Base-by-base conservation (phyloP, 176 grass and related monocot genomes). In the Ensete glaucum region DNA sequence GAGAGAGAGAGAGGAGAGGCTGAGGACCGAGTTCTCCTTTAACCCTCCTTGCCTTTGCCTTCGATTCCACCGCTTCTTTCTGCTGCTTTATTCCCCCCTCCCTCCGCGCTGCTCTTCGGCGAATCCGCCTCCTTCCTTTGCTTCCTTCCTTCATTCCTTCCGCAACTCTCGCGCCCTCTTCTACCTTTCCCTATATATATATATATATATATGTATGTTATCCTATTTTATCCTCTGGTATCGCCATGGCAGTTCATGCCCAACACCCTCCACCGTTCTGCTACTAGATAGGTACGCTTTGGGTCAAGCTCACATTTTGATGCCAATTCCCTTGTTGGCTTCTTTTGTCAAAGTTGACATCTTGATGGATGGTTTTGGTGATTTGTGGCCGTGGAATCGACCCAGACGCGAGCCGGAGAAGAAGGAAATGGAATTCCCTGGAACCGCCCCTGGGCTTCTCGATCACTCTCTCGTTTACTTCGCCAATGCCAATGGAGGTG, bases 391-490 rank as follows among this genome's bases (percentile, higher is more conserved):
- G 67, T 52, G 22, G 76, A 57, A 14, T 80, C 79, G 74, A 53
- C 19, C 15, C 89, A 91, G 89, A 88, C 56, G 83, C 52, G 85
- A 91, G 83, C 69, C 53, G 69, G 85, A 91, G 52, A 88, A 77
- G 80, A 83, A 83, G 83, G 85, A 76, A 49, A 85, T 85, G 85
- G 89, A 91, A 68, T 63, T 63, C 15, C 55, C 55, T 54, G 29
- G 51, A 12, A n/a, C 34, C 34, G 23, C 22, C 11, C 53, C 50
- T 2, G 11, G 22, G n/a, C 48, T 64, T 79, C 67, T 85, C 79
- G 12, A 58, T 84, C 48, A 86, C 78, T 10, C 76, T 55, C 20
- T 54, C 3, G 8, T 84, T 26, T 82, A 74, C 60, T 83, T 91
- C 62, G 34, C 34, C 34, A 43, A 43, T 43, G 53, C 80, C 89